Evolutionary conservation across 129 eudicot species (phyloP).

Genomic region (Lactuca sativa): DNA sequence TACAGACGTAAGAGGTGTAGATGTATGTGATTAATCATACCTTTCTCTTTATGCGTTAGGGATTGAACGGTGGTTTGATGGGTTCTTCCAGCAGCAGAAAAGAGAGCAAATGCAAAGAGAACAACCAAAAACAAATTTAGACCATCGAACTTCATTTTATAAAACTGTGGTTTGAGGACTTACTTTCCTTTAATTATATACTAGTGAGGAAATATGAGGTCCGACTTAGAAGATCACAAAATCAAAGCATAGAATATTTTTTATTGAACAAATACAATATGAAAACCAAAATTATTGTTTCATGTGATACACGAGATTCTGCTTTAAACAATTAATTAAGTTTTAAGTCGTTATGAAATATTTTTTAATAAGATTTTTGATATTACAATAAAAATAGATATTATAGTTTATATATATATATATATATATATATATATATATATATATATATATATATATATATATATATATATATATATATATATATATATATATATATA

Average conservation of each 20-base stretch:
- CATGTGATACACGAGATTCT: neutral
- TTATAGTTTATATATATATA: no score
- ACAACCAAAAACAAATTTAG: slow-evolving; percentile 19
- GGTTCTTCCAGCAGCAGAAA: slow-evolving; percentile 6
- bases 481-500: no score
- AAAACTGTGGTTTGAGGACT: neutral
- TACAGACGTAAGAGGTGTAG: neutral
- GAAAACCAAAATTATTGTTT: no score
- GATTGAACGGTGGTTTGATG: slow-evolving; percentile 7
- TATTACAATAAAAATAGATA: no score
- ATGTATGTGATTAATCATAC: slow-evolving; percentile 7
- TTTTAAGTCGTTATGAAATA: neutral
- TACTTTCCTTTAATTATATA: neutral
- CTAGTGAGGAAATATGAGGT: neutral
- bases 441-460: no score
- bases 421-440: no score
- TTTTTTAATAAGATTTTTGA: no score
- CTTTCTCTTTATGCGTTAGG: slow-evolving; percentile 6
- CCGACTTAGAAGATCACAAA: neutral
- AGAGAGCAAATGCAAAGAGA: slow-evolving; percentile 12
- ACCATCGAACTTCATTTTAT: slow-evolving; percentile 11
- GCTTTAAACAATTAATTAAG: neutral
- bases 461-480: no score
- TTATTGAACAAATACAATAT: neutral
- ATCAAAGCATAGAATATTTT: neutral